Evolutionary conservation across 805 yeast genomes (phyloP), one percentile per base, ranked within the genome.

Genomic region (Starmerella roubikii): DNA sequence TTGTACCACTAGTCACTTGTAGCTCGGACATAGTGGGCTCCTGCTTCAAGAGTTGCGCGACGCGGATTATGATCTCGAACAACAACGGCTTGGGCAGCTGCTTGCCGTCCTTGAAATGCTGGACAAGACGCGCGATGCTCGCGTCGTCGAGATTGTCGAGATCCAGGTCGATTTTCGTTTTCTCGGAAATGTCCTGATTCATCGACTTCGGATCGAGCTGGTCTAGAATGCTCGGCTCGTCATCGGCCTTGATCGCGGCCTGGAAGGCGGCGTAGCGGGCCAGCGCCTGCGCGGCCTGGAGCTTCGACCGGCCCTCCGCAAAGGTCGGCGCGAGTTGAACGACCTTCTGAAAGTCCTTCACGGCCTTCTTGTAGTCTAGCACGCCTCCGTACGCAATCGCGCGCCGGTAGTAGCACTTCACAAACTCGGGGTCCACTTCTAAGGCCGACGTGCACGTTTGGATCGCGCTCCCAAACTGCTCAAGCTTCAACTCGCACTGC

Each of bases 341-440:
- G 12, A 85, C 82, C 7, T 55, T 50, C 48, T 73, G 74, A 53
- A 84, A 74, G 58, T 80, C 93, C 30, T 55, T 64, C 45, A 73
- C 69, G 0, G 96, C 86, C 41, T 74, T 77, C 53, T 74, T 74
- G 54, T 84, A 78, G 46, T 81, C 71, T 48, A 84, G 59, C 34
- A 84, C 68, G 9, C 93, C 93, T 57, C 76, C 71, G 45, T 75
- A 59, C 0, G 96, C 78, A 11, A 80, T 72, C 0, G 95, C 96
- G 48, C 93, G 70, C 48, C 98, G 70, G 55, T 83, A 91, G 56
- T 82, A 80, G 0, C 84, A 85, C 58, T 88, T 88, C 26, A 76
- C 60, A 53, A 82, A 79, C 16, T 62, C 54, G 1, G 76, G 69
- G 54, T 88, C 84, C 9, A 77, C 52, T 34, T 67, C 69, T 32